Base-by-base conservation (phyloP, 2,329 filamentous ascomycete genomes). In the Sarocladiaceae sp. region DNA sequence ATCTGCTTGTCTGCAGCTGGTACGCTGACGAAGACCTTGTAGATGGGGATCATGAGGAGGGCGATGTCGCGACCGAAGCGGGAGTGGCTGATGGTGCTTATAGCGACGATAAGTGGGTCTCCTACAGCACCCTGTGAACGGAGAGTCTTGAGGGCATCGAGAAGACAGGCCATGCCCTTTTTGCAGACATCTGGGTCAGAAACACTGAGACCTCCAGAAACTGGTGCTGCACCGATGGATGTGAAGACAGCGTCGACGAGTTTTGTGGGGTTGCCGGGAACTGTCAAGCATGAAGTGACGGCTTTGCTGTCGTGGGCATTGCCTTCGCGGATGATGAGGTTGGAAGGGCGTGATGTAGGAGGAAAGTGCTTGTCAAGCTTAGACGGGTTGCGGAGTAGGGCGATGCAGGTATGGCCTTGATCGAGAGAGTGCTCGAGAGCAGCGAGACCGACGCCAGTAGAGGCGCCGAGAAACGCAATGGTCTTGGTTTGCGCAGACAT, bases 1-100 rank as follows among this genome's bases (percentile, higher is more conserved):
- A 57, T 62, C 54, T 59, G 60, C 66, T 77, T 78, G 54, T 77
- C 74, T 8, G 35, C 59, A 57, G 77, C 76, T 11, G 77, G 71
- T 25, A 65, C 64, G 33, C 59, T 57, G 3, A 79, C 62, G 33
- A 73, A 51, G 47, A 64, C 55, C 8, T 67, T 61, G 57, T 79
- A 80, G 10, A 80, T 54, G 0, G 75, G 75, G 2, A 65, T 39
- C 56, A 75, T 62, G 0, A 66, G 52, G 4, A 76, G 42, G 1
- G 77, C 76, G 35, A 75, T 61, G 54, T 79, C 77, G 1, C 70
- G 59, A 1, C 62, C 66, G 33, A 59, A 58, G 2, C 59, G 53
- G 0, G 61, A 66, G 37, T 75, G 65, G 18, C 74, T 74, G 2
- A 71, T 77, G 2, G 71, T 71, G 56, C 66, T 70, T 37, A 75